Evolutionary conservation across 2,329 filamentous ascomycete species (phyloP).

Genomic region (Xylaria sp.): DNA sequence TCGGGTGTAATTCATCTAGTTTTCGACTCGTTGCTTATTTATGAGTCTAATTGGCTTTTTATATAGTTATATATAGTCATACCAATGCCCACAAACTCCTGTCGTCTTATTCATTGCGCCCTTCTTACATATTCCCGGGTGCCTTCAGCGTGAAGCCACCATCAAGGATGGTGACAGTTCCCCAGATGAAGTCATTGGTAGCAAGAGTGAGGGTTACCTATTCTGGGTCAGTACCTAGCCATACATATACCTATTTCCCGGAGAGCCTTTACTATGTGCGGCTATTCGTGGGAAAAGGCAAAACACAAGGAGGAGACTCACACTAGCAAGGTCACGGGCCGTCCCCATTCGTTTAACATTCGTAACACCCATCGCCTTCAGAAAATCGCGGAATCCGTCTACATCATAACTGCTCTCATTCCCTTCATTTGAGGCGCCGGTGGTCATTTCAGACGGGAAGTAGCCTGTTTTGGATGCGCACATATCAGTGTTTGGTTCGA

Average conservation of each 20-base stretch:
- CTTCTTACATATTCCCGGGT: constrained; percentile 39
- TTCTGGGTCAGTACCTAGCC: neutral
- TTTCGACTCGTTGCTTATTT: neutral
- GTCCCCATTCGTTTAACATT: constrained; percentile 44
- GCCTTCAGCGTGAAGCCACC: constrained; percentile 40
- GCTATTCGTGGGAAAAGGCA: neutral
- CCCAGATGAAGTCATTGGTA: constrained; percentile 47
- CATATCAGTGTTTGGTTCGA: neutral
- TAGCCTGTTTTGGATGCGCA: constrained; percentile 36
- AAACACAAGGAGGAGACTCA: constrained; percentile 29
- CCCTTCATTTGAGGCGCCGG: constrained; percentile 36
- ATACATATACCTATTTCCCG: neutral
- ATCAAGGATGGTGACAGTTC: constrained; percentile 42
- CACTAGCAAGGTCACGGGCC: constrained; percentile 44
- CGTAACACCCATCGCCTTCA: constrained; percentile 36
- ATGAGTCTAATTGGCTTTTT: neutral
- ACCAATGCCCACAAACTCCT: neutral
- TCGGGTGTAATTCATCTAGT: neutral
- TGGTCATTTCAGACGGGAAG: constrained; percentile 47
- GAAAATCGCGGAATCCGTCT: constrained; percentile 34
- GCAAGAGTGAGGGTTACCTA: constrained; percentile 43
- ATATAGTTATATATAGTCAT: neutral
- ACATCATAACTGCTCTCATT: constrained; percentile 40
- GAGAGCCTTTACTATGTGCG: neutral
- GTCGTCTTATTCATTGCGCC: too few species aligned